Evolutionary conservation across 1,139 yeast species (phyloP), one percentile per base, ranked within the genome.

Genomic region (Yamadazyma conglobata): DNA sequence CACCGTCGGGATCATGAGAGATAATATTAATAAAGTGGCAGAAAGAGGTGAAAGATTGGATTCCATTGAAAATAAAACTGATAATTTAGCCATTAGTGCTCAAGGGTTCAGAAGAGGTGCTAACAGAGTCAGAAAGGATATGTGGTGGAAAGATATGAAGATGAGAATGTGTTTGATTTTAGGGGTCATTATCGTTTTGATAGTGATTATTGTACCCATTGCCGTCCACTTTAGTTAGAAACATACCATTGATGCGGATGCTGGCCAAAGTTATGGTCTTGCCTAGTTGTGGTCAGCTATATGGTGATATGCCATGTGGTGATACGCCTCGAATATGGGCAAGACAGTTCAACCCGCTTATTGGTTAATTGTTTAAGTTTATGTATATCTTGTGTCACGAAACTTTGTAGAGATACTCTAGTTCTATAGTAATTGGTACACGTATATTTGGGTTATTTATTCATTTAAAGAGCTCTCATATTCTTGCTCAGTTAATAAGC

Each of bases 91-190:
- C 24, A 87, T 82, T 32, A 77, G 89, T 31, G 98, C 99, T 6
- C 94, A 87, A 50, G 94, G 96, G 19, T 93, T 93, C 70, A 86
- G 95, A 58, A 77, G 95, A 57, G 95, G 96, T 24, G 98, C 98
- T 36, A 91, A 89, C 64, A 79, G 95, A 50, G 97, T 91, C 29
- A 84, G 99, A 66, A 93, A 89, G 61, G 95, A 88, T 56, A 91
- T 91, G 97, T 91, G 98, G 98, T 85, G 95, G 87, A 91, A 93
- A 62, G 96, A 91, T 58, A 75, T 93, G 77, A 91, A 91, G 69
- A 85, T 91, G 94, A 81, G 95, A 59, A 69, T 89, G 70, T 91
- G 98, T 60, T 70, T 91, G 39, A 83, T 87, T 39, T 72, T 85
- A 25, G 94, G 85, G 25, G 71, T 83, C 21, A 73, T 93, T 40